Base-by-base conservation (phyloP, 2,329 filamentous ascomycete genomes). In the Juglanconis juglandina region DNA sequence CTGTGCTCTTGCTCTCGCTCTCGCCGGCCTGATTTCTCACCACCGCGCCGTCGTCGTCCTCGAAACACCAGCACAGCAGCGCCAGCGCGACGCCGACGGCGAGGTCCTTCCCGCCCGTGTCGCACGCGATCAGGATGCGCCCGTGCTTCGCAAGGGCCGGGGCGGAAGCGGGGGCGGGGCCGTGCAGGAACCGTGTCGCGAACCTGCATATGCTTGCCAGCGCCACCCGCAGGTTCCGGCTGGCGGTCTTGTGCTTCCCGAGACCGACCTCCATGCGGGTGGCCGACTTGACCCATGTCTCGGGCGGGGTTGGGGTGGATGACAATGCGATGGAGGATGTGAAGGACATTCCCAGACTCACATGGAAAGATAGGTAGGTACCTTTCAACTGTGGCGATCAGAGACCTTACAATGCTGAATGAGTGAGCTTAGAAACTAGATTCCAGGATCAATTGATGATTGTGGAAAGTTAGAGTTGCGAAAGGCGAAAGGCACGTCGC, bases 1-100 rank as follows among this genome's bases (percentile, higher is more conserved):
- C 61, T 7, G 67, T 61, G 6, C 64, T 64, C 6, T 66, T 65
- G 2, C 10, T 10, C 24, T 24, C 46, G 5, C 10, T 17, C 17
- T 17, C 17, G 17, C 17, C 17, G 17, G 17, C 33, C 37, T 8
- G 13, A 2, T 35, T 35, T 17, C 65, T 47, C 30, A 71, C 69
- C 30, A 71, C 68, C 42, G 67, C 76, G 67, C 90, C 92, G 2
- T 85, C 69, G 7, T 89, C 83, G 64, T 88, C 61, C 30, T 47
- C 80, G 65, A 89, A 89, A 64, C 88, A 87, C 32, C 87, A 81
- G 71, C 93, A 97, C 10, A 91, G 77, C 7, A 96, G 74, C 1
- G 89, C 88, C 34, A 98, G 81, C 0, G 90, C 87, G 0, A 88
- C 82, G 3, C 92, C 94, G 0, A 96, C 82, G 0, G 92, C 89